Evolutionary conservation across 2,329 filamentous ascomycete genomes (phyloP).

Genomic region (Grosmannia clavigera): DNA sequence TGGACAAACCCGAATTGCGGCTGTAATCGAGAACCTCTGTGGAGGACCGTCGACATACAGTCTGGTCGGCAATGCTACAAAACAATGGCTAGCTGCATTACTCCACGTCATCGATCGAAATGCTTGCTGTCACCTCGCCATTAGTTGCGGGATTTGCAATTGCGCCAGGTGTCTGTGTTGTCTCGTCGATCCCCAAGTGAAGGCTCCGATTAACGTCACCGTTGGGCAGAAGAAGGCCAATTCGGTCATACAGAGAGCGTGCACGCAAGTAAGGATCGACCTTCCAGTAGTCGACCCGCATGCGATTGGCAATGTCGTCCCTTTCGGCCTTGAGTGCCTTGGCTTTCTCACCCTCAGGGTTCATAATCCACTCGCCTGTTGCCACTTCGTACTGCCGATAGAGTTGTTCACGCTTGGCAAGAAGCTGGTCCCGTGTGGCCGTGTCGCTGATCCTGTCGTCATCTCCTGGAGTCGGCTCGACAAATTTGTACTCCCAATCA

Average conservation of each 20-base stretch:
- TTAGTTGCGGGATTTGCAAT: not conserved
- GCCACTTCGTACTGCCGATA: conserved; percentile 61
- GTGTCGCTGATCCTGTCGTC: conserved; percentile 62
- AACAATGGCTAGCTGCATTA: conserved; percentile 6
- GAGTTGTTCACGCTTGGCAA: conserved; percentile 51
- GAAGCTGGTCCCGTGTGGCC: conserved; percentile 48
- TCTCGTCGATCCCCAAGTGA: conserved; percentile 5
- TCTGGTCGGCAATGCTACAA: not conserved
- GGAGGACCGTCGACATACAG: not conserved
- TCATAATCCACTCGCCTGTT: conserved; percentile 63
- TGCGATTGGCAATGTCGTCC: conserved; percentile 44
- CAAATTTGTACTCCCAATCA: conserved; percentile 70
- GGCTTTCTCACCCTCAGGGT: conserved; percentile 31
- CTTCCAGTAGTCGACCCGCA: conserved; percentile 74
- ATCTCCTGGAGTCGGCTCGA: conserved; percentile 64
- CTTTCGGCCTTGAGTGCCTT: conserved; percentile 43
- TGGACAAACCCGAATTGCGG: not conserved
- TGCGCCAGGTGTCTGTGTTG: conserved; percentile 5
- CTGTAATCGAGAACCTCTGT: not conserved
- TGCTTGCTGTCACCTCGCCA: conserved; percentile 18
- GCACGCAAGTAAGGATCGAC: conserved; percentile 81
- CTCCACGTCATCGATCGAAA: conserved; percentile 34
- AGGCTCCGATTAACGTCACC: conserved; percentile 64
- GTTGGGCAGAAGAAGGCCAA: conserved; percentile 53
- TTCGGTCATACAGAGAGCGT: conserved; percentile 72